Percentiles rank a stretch among this genome's conserved stretches.
These are phyloP conservation scores for Blastobotrys persicus DNA, from an alignment of 1,139 yeast genomes.

Conservation along the genomic window DNA sequence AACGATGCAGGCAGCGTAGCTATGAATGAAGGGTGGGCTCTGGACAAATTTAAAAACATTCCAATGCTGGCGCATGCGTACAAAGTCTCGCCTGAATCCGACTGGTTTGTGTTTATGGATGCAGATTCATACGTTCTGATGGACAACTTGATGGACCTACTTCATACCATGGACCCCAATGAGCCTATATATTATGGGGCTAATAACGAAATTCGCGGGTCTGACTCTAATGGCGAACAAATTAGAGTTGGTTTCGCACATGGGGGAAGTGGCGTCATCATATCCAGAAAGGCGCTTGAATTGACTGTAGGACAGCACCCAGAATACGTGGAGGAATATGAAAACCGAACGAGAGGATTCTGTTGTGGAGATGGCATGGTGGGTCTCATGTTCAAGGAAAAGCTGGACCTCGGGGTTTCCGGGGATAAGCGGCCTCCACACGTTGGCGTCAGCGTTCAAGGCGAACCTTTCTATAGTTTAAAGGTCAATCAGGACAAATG, in stretches of 20 bases:
- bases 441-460: slow-evolving; percentile 12
- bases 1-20: slow-evolving; percentile 26
- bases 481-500: slow-evolving; percentile 25
- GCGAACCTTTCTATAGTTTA: slow-evolving; percentile 22
- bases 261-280: slow-evolving; percentile 39
- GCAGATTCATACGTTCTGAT: slow-evolving; percentile 36
- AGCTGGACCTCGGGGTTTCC: slow-evolving; percentile 4
- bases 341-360: slow-evolving; percentile 27
- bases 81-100: slow-evolving; percentile 25
- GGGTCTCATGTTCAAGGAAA: slow-evolving; percentile 26
- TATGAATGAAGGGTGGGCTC: slow-evolving; percentile 41
- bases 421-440: slow-evolving; percentile 8
- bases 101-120: slow-evolving; percentile 40
- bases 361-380: slow-evolving; percentile 41
- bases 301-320: slow-evolving; percentile 29
- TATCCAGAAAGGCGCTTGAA: slow-evolving; percentile 35
- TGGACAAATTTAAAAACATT: slow-evolving; percentile 38
- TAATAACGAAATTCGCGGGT: slow-evolving; percentile 16
- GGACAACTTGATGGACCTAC: slow-evolving; percentile 28
- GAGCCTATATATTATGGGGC: slow-evolving; percentile 33
- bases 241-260: slow-evolving; percentile 32
- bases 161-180: slow-evolving; percentile 26
- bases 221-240: background rate
- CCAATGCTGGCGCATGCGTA: slow-evolving; percentile 40
- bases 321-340: slow-evolving; percentile 29